These are phyloP conservation scores for Mycosphaerelloides madeirae DNA, from an alignment of 2,329 filamentous ascomycete species.

Conservation along the genomic window DNA sequence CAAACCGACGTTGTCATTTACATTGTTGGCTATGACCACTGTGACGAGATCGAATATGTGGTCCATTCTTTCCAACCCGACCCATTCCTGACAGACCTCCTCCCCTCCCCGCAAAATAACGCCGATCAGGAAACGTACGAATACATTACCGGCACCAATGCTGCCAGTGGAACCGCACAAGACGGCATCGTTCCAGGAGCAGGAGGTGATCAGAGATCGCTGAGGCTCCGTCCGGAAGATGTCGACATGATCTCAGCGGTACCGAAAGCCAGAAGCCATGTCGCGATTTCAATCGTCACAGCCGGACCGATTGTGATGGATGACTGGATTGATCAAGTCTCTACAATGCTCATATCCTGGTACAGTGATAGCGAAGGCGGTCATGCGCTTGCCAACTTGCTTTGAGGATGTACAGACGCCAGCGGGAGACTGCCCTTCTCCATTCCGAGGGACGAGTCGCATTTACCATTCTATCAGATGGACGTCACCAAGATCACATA, in stretches of 20 bases:
- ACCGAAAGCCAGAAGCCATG: too few relatives aligned
- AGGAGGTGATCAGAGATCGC: conserved; percentile 13
- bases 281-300: too few relatives aligned
- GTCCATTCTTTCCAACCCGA: conserved; percentile 8
- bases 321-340: too few relatives aligned
- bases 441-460: too few relatives aligned
- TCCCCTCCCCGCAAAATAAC: conserved; percentile 8
- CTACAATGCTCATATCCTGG: too few relatives aligned
- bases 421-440: too few relatives aligned
- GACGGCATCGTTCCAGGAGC: conserved; percentile 4
- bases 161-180: not conserved
- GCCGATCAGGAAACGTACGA: conserved; percentile 1
- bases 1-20: conserved; percentile 8
- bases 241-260: conserved; percentile 10
- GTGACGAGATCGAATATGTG: conserved; percentile 6
- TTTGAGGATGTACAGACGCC: too few relatives aligned
- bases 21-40: conserved; percentile 8
- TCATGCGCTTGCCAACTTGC: too few relatives aligned
- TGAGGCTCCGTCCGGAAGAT: conserved; percentile 6
- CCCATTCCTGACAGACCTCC: conserved; percentile 5
- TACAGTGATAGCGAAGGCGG: too few relatives aligned
- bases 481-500: too few relatives aligned
- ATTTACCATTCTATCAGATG: too few relatives aligned
- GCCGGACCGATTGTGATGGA: too few relatives aligned
- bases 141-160: conserved; percentile 1